These are phyloP conservation scores for Smallanthus sonchifolius DNA, from an alignment of 129 eudicot genomes.

Conservation along the genomic window DNA sequence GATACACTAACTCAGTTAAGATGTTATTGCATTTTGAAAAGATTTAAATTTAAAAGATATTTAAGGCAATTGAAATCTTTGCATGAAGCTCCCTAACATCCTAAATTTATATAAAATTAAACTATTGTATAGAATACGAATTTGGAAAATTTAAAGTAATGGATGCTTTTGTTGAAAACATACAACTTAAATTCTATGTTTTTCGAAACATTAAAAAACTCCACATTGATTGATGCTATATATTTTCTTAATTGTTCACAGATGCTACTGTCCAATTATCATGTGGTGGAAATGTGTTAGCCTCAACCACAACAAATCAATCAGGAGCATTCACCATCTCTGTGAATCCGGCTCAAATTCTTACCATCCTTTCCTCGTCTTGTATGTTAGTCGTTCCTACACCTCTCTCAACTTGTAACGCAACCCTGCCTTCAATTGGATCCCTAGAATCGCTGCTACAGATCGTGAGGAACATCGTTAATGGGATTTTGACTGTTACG, in stretches of 20 bases:
- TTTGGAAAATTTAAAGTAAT: too few relatives aligned
- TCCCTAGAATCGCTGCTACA: slow-evolving; percentile 20
- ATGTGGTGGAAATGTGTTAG: slow-evolving; percentile 25
- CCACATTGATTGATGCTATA: not conserved
- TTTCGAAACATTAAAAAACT: too few relatives aligned
- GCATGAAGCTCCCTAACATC: too few relatives aligned
- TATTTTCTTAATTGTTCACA: not conserved
- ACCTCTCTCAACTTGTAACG: slow-evolving; percentile 23
- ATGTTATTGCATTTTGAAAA: too few relatives aligned
- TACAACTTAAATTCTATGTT: too few relatives aligned
- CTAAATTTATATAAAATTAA: too few relatives aligned
- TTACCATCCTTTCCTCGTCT: not conserved
- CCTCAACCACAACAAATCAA: slow-evolving; percentile 14
- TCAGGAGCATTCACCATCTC: not conserved
- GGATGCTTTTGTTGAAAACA: too few relatives aligned
- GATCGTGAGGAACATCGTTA: not conserved
- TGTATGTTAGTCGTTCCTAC: slow-evolving; percentile 19
- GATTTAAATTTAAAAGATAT: too few relatives aligned
- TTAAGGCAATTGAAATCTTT: too few relatives aligned
- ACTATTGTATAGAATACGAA: too few relatives aligned
- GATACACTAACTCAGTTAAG: too few relatives aligned
- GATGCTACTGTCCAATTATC: slow-evolving; percentile 24
- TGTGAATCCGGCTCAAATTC: not conserved
- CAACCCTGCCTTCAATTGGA: too few relatives aligned
- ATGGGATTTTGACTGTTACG: not conserved